Conservation (phyloP, 2,329 filamentous ascomycete species). For the Ambrosiella xylebori region DNA sequence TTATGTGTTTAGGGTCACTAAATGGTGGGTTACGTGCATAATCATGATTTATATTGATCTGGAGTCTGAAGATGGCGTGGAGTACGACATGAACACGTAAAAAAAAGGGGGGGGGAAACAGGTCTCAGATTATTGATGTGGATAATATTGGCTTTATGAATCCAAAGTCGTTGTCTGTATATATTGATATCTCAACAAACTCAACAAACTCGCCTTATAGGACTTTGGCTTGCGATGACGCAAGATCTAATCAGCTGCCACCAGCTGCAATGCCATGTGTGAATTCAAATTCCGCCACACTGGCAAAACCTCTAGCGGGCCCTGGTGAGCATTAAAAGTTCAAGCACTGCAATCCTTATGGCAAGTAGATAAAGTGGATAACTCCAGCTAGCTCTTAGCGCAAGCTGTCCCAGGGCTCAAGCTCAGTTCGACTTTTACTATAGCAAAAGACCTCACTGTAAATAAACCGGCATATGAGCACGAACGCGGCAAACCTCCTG, state of each 20-base stretch:
- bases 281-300: too few relatives aligned
- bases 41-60: neutral
- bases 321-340: neutral
- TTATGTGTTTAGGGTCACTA: too few relatives aligned
- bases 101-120: too few relatives aligned
- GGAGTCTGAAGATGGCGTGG: neutral
- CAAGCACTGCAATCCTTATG: neutral
- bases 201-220: too few relatives aligned
- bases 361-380: neutral
- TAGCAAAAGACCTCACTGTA: neutral
- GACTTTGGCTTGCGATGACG: neutral
- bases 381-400: neutral
- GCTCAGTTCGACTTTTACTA: neutral
- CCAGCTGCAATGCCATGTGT: neutral
- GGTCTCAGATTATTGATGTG: neutral
- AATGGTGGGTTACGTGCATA: neutral
- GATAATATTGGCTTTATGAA: too few relatives aligned
- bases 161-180: too few relatives aligned
- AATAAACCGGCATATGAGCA: too few relatives aligned
- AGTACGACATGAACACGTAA: neutral
- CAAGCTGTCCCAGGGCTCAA: neutral
- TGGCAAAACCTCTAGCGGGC: too few relatives aligned
- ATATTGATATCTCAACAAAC: too few relatives aligned
- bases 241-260: neutral
- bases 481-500: too few relatives aligned